phyloP scores from a whole-genome alignment of 2,329 filamentous ascomycete genomes.

The Fusarium tjaetaba region DNA sequence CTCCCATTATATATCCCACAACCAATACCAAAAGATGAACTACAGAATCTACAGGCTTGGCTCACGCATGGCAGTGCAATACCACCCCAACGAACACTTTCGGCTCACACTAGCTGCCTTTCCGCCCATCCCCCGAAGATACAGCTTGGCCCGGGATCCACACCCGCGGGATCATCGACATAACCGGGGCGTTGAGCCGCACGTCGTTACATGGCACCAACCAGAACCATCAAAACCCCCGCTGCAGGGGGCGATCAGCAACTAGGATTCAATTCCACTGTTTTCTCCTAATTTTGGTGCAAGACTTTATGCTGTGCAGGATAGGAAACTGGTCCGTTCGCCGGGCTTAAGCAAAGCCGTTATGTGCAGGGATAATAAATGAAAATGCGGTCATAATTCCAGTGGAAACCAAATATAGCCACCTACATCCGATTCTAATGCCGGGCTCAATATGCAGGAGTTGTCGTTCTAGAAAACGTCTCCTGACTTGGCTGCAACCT shows the following conservation, averaged over 20 bases:
- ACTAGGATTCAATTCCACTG: background rate
- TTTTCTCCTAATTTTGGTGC: background rate
- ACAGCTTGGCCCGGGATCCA: background rate
- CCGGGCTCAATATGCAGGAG: background rate
- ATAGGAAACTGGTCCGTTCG: background rate
- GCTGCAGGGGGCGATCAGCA: slow-evolving; percentile 17
- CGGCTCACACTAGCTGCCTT: slow-evolving; percentile 2
- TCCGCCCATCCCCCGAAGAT: background rate
- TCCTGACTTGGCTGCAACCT: background rate
- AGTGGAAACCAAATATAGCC: background rate
- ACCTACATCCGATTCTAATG: background rate
- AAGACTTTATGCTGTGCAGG: background rate
- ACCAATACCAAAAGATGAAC: background rate
- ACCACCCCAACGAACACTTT: background rate
- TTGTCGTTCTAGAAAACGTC: background rate
- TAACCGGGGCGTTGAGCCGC: background rate
- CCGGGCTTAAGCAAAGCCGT: background rate
- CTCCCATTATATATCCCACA: background rate
- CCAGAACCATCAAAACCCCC: background rate
- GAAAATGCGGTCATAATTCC: background rate
- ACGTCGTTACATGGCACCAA: slow-evolving; percentile 5
- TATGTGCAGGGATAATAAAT: background rate
- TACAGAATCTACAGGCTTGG: background rate
- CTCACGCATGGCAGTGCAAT: background rate
- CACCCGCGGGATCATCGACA: background rate